Evolutionary conservation across 164 flowering plant genomes (phyloP), one percentile per base, ranked within the genome.

Genomic region (Vitis labrusca): DNA sequence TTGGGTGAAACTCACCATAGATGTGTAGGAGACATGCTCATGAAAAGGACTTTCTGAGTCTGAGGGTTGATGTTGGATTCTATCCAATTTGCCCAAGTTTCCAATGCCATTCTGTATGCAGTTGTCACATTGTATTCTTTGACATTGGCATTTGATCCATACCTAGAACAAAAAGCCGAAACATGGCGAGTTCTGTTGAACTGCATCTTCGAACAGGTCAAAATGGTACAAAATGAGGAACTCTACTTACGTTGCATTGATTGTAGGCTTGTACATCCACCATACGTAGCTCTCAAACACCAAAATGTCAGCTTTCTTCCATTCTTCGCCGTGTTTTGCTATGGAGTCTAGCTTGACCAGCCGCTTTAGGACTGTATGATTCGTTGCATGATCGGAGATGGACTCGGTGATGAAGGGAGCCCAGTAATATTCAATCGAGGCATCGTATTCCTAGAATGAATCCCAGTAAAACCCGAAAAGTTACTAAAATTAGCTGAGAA

Each of bases 331-430:
- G 76, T 94, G 98, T 19, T 86, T 90, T 16, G 86, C 81, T 3
- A 92, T 82, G n/a, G 93, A 80, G 52, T 94, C 94, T 1, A 94
- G 98, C 78, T 74, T 85, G 32, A 92, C 97, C 32, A 91, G 73
- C 51, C 97, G 75, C 62, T 85, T 90, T 5, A 56, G 73, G 1
- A 92, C 99, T 0, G 91, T 86, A 61, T 94, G 99, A 44, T 91
- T 94, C 17, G 89, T 88, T 50, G 91, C 89, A 71, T 94, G 94
- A 69, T 94, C 99, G 49, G 99, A 92, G 76, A 83, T 90, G 4
- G 99, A 94, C 61, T 94, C 96, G n/a, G 89, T 90, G 0, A 94
- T 73, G 77, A 94, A 94, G 0, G 99, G 99, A 44, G 97, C 97
- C 98, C 98, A 91, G 72, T 91, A 92, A 64, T 86, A 91, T 81